Evolutionary conservation across 1,284 basidiomycete species (phyloP), one percentile per base, ranked within the genome.

Genomic region (Ustilago trichophora): DNA sequence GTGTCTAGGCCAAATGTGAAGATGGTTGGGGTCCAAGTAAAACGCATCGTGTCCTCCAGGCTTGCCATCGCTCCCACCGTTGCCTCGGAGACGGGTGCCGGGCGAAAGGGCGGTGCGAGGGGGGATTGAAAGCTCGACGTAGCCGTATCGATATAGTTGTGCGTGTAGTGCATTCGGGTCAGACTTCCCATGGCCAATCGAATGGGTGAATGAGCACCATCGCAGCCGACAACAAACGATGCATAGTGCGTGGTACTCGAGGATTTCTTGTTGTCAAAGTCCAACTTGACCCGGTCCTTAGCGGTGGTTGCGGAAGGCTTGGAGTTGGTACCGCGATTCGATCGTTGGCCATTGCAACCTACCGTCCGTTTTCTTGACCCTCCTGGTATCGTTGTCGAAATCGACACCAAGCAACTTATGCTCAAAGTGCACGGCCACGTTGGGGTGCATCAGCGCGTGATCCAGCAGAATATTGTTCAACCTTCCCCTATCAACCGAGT

Each of bases 1-100:
- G 83, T 94, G 91, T 78, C 93, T 89, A 56, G 95, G 96, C 95
- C 95, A 98, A 80, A 98, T 98, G 85, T 98, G 96, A 69, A 98
- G 88, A 83, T 98, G 92, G 83, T 92, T 90, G 69, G 91, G 90
- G 85, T 96, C 92, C 82, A 98, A 88, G 45, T 88, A 85, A 84
- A 91, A 98, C 83, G 62, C 66, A 18, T 62, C 68, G 31, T 69
- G 65, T 4, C 54, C 69, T 6, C 68, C 59, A 11, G 21, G 46
- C n/a, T 32, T 50, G 44, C 59, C 62, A 19, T 56, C 48, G 12
- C 26, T 22, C 11, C 59, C 55, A 5, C 56, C 58, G 24, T 40
- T 82, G 59, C 87, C 84, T 70, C 87, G 90, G 72, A 86, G 83
- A 34, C 58, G 70, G 72, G 35, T 72, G 76, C 79, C 83, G 75